Evolutionary conservation across 1,284 basidiomycete species (phyloP).

Genomic region (Acaromyces ingoldii): DNA sequence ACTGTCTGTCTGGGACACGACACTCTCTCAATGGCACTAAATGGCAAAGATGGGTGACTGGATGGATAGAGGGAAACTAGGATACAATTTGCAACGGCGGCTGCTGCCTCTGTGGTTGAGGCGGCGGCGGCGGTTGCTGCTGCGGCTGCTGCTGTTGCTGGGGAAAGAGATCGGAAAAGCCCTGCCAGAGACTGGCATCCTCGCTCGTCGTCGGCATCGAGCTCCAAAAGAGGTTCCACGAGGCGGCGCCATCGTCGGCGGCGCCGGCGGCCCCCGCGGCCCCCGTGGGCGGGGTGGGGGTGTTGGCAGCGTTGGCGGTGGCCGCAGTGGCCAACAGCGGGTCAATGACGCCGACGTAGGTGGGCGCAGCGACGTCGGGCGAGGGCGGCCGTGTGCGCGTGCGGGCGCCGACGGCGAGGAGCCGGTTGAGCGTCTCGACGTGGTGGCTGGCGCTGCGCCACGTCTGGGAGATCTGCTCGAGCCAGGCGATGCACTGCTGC

Average conservation of each 20-base stretch:
- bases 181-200: background rate
- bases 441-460: constrained; percentile 29
- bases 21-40: no score
- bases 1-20: no score
- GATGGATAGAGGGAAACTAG: no score
- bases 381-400: constrained; percentile 7
- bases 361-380: no score
- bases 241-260: background rate
- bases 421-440: constrained; percentile 18
- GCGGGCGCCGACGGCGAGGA: constrained; percentile 24
- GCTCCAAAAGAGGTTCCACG: background rate
- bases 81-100: no score
- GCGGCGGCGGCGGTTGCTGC: no score
- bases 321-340: background rate
- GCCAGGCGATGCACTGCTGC: constrained; percentile 21
- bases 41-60: no score
- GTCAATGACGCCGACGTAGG: no score
- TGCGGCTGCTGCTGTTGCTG: no score
- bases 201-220: background rate
- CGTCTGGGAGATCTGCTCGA: constrained; percentile 24
- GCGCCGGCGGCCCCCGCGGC: background rate
- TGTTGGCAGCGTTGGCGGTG: background rate
- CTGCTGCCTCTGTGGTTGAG: no score
- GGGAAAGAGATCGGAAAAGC: background rate
- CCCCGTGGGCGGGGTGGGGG: background rate